Evolutionary conservation across 106 monocot genomes (phyloP).

Genomic region (Phalaenopsis aphrodite): DNA sequence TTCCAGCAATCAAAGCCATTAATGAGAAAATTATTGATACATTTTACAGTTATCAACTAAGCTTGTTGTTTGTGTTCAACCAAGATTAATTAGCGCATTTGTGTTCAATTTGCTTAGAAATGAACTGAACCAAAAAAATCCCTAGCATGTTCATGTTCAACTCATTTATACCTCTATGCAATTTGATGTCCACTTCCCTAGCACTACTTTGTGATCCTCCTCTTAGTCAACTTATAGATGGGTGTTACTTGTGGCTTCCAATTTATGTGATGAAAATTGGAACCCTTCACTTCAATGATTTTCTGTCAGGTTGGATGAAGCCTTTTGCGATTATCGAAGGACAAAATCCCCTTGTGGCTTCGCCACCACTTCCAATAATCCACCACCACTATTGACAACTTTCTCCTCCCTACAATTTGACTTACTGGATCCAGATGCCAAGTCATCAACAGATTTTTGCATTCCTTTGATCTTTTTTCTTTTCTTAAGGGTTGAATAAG

Average conservation of each 20-base stretch:
- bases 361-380: background rate
- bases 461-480: too few species aligned
- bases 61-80: background rate
- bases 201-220: background rate
- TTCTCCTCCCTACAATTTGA: background rate
- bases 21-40: background rate
- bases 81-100: background rate
- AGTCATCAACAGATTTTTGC: too few species aligned
- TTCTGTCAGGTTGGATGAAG: background rate
- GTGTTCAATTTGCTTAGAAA: background rate
- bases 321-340: background rate
- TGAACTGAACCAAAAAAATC: background rate
- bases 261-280: background rate
- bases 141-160: background rate
- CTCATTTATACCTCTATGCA: background rate
- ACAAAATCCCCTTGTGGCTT: background rate
- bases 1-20: background rate
- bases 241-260: background rate
- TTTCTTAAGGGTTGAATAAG: too few species aligned
- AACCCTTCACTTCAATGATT: background rate
- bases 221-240: background rate
- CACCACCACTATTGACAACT: background rate
- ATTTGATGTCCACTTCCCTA: background rate
- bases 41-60: background rate
- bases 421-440: too few species aligned